Percentiles rank a stretch among this genome's conserved stretches.
Evolutionary conservation across 1,284 basidiomycete species (phyloP).

Genomic region (Tilletiaria anomala): DNA sequence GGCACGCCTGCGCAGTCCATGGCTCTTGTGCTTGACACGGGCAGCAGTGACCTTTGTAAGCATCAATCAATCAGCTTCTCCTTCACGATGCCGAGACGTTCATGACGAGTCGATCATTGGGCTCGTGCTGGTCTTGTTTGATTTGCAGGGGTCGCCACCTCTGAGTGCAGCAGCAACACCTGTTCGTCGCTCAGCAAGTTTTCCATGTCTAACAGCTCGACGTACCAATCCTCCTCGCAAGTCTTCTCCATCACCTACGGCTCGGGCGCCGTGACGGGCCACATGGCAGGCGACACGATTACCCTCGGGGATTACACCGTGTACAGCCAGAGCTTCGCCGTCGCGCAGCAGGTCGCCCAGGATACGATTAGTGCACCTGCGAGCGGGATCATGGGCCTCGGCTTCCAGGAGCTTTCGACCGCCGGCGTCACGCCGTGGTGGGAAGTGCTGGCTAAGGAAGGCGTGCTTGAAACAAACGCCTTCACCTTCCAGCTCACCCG

Average conservation of each 20-base stretch:
- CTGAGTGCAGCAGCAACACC: slow-evolving; percentile 43
- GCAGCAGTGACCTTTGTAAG: no score
- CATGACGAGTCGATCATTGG: no score
- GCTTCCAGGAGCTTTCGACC: slow-evolving; percentile 38
- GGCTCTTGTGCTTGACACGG: no score
- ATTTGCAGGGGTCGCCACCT: slow-evolving; percentile 57
- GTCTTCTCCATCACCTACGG: slow-evolving; percentile 67
- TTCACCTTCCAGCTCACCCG: slow-evolving; percentile 42
- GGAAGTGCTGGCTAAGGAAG: slow-evolving; percentile 48
- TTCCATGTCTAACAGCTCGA: slow-evolving; percentile 23
- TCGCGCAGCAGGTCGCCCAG: slow-evolving; percentile 31
- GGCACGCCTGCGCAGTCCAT: no score
- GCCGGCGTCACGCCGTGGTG: slow-evolving; percentile 53
- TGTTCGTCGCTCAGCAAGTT: slow-evolving; percentile 43
- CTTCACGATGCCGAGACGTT: no score
- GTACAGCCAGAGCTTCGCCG: slow-evolving; percentile 36
- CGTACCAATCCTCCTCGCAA: slow-evolving; percentile 17
- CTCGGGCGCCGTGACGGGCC: slow-evolving; percentile 58
- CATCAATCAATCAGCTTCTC: no score
- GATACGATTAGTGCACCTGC: slow-evolving; percentile 39
- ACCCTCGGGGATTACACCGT: slow-evolving; percentile 40
- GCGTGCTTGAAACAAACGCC: slow-evolving; percentile 41
- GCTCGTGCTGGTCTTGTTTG: no score
- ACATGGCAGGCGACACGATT: slow-evolving; percentile 51
- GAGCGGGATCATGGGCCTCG: slow-evolving; percentile 42